A percentile compares a stretch with the other conserved stretches of the same genome.
Conservation (phyloP, 2,329 filamentous ascomycete genomes). For the Annulohypoxylon truncatum region DNA sequence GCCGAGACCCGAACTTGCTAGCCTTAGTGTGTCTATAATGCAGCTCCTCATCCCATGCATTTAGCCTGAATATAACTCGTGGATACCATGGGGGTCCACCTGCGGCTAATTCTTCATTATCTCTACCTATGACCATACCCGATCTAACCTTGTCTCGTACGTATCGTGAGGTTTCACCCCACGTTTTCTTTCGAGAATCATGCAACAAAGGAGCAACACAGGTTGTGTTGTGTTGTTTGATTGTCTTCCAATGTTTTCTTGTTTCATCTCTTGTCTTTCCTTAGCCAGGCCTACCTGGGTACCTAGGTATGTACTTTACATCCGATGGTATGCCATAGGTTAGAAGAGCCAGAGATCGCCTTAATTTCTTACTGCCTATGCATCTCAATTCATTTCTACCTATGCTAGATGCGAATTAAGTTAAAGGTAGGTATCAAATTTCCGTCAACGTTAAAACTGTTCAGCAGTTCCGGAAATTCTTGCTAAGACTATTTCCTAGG, state of each 20-base stretch:
- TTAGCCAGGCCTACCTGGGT: conserved; percentile 7
- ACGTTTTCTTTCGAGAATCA: conserved; percentile 11
- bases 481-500: no score
- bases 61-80: conserved; percentile 39
- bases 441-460: no score
- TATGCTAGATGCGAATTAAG: no score
- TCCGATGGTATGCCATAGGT: background rate
- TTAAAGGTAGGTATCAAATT: no score
- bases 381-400: no score
- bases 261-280: conserved; percentile 10
- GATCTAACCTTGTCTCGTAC: conserved; percentile 14
- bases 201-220: background rate
- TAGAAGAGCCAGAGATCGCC: background rate
- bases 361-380: no score
- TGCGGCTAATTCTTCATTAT: conserved; percentile 37
- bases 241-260: background rate
- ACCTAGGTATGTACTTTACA: no score
- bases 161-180: conserved; percentile 26
- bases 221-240: no score
- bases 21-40: conserved; percentile 7
- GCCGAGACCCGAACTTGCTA: conserved; percentile 34
- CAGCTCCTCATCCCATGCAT: conserved; percentile 21
- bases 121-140: conserved; percentile 10
- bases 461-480: no score
- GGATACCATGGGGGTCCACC: conserved; percentile 33